Evolutionary conservation across 2,329 filamentous ascomycete species (phyloP).

Genomic region (Dryadomyces quercus-mongolicae): DNA sequence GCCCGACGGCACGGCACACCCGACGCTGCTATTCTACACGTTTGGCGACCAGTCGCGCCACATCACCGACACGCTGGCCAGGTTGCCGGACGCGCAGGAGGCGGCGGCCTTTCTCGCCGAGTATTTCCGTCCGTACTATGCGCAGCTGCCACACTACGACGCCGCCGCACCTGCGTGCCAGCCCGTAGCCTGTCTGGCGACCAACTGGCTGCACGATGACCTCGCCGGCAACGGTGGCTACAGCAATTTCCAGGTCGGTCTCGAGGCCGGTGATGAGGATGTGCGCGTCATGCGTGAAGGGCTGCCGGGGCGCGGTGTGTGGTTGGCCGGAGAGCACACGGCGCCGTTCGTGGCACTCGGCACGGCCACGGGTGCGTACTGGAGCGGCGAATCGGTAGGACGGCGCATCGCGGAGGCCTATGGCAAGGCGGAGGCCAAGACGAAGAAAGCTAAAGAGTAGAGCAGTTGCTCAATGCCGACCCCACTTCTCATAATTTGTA

Average conservation of each 20-base stretch:
- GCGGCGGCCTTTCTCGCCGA: constrained; percentile 35
- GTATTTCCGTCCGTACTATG: constrained; percentile 71
- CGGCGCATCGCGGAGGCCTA: constrained; percentile 48
- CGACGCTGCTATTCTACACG: constrained; percentile 77
- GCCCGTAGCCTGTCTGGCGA: constrained; percentile 54
- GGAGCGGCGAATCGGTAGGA: constrained; percentile 74
- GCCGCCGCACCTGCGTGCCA: constrained; percentile 40
- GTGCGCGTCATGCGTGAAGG: constrained; percentile 53
- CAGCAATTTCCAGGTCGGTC: constrained; percentile 69
- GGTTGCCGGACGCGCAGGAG: constrained; percentile 15
- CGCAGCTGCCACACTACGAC: constrained; percentile 57
- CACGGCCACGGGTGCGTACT: constrained; percentile 83
- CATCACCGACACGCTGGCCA: constrained; percentile 33
- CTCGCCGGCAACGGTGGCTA: constrained; percentile 76
- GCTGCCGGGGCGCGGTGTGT: constrained; percentile 55
- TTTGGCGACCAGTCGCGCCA: constrained; percentile 50
- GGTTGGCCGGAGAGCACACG: constrained; percentile 86
- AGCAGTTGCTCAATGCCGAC: no score
- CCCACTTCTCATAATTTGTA: no score
- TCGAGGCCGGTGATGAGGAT: constrained; percentile 58
- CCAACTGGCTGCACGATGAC: constrained; percentile 67
- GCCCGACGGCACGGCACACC: constrained; percentile 45
- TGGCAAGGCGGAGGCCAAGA: constrained; percentile 15
- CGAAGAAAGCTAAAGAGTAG: no score
- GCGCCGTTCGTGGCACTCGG: constrained; percentile 81